phyloP scores from a whole-genome alignment of 495 filamentous ascomycete species.

The Aspergillus cavernicola region DNA sequence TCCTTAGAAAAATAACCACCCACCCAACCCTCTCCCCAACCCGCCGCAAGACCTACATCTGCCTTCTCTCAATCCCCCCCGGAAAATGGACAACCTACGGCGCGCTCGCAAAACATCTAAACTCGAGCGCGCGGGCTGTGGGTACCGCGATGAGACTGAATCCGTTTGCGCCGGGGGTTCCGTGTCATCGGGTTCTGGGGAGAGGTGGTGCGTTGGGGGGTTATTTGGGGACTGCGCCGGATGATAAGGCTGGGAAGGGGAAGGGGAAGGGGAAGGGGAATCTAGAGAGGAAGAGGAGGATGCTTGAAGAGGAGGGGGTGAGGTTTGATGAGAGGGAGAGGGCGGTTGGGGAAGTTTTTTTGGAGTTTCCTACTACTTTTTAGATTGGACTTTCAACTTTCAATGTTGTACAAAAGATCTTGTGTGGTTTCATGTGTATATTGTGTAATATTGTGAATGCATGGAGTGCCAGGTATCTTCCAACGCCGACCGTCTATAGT shows the following conservation, averaged over 20 bases:
- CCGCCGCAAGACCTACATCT: constrained; percentile 58
- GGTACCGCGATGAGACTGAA: constrained; percentile 73
- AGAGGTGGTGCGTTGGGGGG: constrained; percentile 19
- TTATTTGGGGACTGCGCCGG: constrained; percentile 18
- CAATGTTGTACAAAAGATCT: no score
- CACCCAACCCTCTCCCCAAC: constrained; percentile 49
- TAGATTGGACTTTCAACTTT: no score
- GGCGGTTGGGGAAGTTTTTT: constrained; percentile 21
- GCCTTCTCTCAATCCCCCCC: constrained; percentile 65
- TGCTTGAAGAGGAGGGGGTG: constrained; percentile 24
- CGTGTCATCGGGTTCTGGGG: constrained; percentile 43
- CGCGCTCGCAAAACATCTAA: constrained; percentile 60
- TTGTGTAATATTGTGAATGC: neutral
- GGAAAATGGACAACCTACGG: constrained; percentile 73
- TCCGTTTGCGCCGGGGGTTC: constrained; percentile 63
- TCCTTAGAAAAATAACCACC: constrained; percentile 32
- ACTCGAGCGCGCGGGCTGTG: constrained; percentile 72
- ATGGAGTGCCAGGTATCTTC: constrained; percentile 4
- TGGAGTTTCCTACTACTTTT: constrained; percentile 13
- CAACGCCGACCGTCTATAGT: constrained; percentile 9
- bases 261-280: constrained; percentile 5
- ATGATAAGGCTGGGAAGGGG: constrained; percentile 9
- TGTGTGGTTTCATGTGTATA: neutral
- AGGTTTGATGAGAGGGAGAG: constrained; percentile 16
- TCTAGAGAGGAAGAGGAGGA: constrained; percentile 19